A percentile compares a stretch with the other conserved stretches of the same genome.
phyloP scores from a whole-genome alignment of 1,284 basidiomycete species.

The Moesziomyces sp. region DNA sequence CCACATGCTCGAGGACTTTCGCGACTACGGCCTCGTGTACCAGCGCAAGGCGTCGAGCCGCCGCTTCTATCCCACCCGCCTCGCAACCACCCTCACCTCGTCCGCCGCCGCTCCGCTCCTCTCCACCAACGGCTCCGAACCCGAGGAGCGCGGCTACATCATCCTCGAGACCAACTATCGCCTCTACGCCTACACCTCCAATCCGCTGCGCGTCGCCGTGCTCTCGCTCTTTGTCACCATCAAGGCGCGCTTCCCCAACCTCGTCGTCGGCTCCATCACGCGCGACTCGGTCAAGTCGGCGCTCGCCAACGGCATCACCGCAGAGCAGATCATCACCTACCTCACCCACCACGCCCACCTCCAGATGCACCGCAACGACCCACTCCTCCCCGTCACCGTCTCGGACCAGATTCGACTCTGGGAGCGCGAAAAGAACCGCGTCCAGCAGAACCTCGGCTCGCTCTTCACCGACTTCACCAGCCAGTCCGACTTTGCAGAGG shows the following conservation, averaged over 20 bases:
- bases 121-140: constrained; percentile 44
- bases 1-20: constrained; percentile 88
- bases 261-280: constrained; percentile 93
- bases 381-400: constrained; percentile 90
- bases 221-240: constrained; percentile 92
- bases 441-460: constrained; percentile 71
- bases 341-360: constrained; percentile 93
- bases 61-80: constrained; percentile 89
- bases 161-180: constrained; percentile 98
- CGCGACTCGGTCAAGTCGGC: constrained; percentile 94
- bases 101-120: constrained; percentile 71
- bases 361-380: constrained; percentile 95
- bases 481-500: constrained; percentile 85
- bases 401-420: constrained; percentile 98
- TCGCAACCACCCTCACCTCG: constrained; percentile 88
- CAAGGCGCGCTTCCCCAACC: constrained; percentile 93
- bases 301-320: constrained; percentile 91
- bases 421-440: constrained; percentile 94
- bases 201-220: constrained; percentile 94
- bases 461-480: constrained; percentile 88
- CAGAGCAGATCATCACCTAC: constrained; percentile 97
- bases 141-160: constrained; percentile 79
- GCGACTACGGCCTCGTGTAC: constrained; percentile 94
- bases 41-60: constrained; percentile 70
- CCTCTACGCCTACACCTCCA: constrained; percentile 97